Evolutionary conservation across 2,329 filamentous ascomycete species (phyloP), one percentile per base, ranked within the genome.

Genomic region (Penicillium occitanis): DNA sequence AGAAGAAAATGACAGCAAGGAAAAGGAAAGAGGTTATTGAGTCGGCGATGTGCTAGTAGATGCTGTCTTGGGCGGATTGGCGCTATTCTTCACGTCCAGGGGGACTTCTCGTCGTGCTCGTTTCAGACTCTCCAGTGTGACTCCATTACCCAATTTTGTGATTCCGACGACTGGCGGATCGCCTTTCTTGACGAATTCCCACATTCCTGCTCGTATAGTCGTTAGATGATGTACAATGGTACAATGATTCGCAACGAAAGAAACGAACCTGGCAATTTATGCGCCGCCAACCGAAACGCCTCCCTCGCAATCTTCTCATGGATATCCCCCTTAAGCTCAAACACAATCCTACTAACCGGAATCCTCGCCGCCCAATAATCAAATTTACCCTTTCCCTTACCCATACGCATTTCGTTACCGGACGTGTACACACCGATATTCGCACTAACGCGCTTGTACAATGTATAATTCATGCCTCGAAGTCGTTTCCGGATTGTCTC

Each of bases 331-430:
- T 92, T 93, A 71, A 99, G 81, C 80, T 99, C 95, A 71, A 99
- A 96, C 22, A 97, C 83, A 59, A 99, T 88, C 78, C 95, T 91
- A 80, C 91, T 97, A 61, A 98, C 92, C 8, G 92, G 88, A 71
- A 98, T 89, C 79, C 94, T 88, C 25, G 91, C 88, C 4, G 94
- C 93, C 95, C 95, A 99, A 76, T 96, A 92, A 77, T 99, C 95
- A 76, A 99, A 98, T 69, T 90, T 91, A 72, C 95, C 95, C 79
- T 99, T 99, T 81, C 95, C 95, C 81, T 98, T 99, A 78, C 95
- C 95, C 96, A 99, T 99, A 86, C 95, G 90, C 78, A 92, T 90
- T 82, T 99, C 95, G 75, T 98, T 99, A 66, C 95, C 95, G 78
- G 90, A 95, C 66, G 92, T 90, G 79, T 95, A 99, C 25, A 99